A percentile compares a stretch with the other conserved stretches of the same genome.
These are phyloP conservation scores for Ophiocordyceps camponoti-saundersi DNA, from an alignment of 2,329 filamentous ascomycete species.

Conservation along the genomic window DNA sequence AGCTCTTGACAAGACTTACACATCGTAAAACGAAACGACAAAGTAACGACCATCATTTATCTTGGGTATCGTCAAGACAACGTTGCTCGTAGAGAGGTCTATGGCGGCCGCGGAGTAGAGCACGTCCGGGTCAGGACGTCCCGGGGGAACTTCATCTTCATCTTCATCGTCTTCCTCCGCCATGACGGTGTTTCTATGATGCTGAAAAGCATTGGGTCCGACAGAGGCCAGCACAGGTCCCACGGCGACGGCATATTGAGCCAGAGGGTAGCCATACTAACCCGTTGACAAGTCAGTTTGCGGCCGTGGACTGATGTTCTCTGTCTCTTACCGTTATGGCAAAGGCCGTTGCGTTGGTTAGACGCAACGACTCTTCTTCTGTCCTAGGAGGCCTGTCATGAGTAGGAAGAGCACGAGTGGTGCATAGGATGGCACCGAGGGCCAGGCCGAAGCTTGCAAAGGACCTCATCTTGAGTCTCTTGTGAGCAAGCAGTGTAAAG, in stretches of 20 bases:
- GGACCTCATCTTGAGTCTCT: not conserved
- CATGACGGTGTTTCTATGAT: not conserved
- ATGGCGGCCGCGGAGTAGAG: constrained; percentile 2
- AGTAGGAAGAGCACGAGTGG: not conserved
- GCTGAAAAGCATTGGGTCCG: constrained; percentile 1
- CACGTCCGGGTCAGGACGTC: constrained; percentile 1
- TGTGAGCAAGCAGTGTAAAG: too few species aligned
- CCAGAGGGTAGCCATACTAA: constrained; percentile 2
- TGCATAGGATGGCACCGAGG: not conserved
- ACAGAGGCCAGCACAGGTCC: not conserved
- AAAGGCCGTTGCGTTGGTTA: not conserved
- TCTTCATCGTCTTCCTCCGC: not conserved
- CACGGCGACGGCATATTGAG: not conserved
- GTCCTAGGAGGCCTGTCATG: not conserved
- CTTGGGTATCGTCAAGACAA: constrained; percentile 9
- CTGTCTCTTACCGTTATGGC: not conserved
- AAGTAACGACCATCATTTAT: constrained; percentile 4
- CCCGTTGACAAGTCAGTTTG: not conserved
- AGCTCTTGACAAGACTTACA: constrained; percentile 5
- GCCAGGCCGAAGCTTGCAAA: not conserved
- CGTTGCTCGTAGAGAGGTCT: constrained; percentile 10
- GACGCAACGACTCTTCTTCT: not conserved
- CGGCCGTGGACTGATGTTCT: not conserved
- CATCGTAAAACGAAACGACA: constrained; percentile 11
- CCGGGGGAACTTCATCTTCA: not conserved